Conservation (phyloP, 2,329 filamentous ascomycete genomes). For the Trichoderma sp. region DNA sequence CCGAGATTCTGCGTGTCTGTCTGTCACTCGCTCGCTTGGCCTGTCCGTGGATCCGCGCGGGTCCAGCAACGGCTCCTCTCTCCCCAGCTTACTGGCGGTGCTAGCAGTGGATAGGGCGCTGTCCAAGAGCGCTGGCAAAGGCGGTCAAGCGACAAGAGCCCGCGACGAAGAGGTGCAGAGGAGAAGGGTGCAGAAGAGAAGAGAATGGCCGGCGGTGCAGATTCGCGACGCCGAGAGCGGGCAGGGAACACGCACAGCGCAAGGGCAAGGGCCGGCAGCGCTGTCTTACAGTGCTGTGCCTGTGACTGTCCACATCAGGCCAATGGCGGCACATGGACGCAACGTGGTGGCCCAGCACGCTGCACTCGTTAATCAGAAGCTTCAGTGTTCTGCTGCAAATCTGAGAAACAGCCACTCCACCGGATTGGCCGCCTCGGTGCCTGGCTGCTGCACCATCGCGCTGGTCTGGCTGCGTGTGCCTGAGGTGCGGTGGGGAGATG, state of each 20-base stretch:
- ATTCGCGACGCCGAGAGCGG: not conserved
- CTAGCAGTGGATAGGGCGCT: not conserved
- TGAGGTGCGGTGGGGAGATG: not conserved
- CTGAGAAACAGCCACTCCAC: not conserved
- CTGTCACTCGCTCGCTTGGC: conserved; percentile 17
- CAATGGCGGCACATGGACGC: not conserved
- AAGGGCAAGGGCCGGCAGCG: not conserved
- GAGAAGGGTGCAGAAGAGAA: not conserved
- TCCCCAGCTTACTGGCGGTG: not conserved
- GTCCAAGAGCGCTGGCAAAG: not conserved
- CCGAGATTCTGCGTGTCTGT: not conserved
- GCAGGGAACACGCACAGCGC: not conserved
- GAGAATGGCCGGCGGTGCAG: not conserved
- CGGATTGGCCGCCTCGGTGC: not conserved
- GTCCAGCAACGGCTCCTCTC: not conserved
- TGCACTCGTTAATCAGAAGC: not conserved
- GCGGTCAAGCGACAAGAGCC: not conserved
- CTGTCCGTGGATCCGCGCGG: not conserved
- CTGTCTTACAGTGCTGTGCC: not conserved
- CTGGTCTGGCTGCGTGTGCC: not conserved
- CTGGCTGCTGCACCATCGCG: conserved; percentile 1
- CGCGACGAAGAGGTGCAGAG: not conserved
- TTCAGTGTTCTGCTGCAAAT: not conserved
- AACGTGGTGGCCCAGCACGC: conserved; percentile 2
- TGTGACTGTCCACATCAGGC: not conserved